These are phyloP conservation scores for Nidula microcarpa DNA, from an alignment of 768 basidiomycete genomes.

Conservation along the genomic window DNA sequence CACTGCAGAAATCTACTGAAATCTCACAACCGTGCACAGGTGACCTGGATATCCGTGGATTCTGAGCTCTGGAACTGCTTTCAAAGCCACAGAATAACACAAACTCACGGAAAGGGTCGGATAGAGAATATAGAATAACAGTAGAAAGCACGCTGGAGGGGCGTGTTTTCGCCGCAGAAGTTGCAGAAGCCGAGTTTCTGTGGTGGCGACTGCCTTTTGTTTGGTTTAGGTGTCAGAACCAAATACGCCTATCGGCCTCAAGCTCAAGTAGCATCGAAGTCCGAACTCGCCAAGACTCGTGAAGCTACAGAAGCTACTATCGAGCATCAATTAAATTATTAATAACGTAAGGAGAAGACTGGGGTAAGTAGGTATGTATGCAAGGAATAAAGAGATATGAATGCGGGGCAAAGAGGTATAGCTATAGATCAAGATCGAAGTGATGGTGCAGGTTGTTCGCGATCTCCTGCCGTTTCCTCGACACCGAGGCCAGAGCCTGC, in stretches of 20 bases:
- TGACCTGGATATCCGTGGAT: neutral
- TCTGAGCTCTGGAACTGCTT: neutral
- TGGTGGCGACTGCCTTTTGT: neutral
- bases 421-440: constrained; percentile 24
- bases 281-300: no score
- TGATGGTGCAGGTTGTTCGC: constrained; percentile 31
- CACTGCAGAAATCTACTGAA: neutral
- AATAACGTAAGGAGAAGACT: no score
- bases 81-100: no score
- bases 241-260: neutral
- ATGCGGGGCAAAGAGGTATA: neutral
- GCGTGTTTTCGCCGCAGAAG: no score
- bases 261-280: no score
- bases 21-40: neutral
- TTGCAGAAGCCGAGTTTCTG: neutral
- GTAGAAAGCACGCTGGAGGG: no score
- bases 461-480: constrained; percentile 23
- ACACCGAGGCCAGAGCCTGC: constrained; percentile 27
- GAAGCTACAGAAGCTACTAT: no score
- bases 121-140: neutral
- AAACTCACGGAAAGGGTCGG: neutral
- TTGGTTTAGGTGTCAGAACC: neutral
- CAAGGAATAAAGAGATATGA: no score
- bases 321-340: no score
- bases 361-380: no score